Percentiles rank a stretch among this genome's conserved stretches.
Evolutionary conservation across 257 asterid species (phyloP).

Genomic region (Sherardia arvensis): DNA sequence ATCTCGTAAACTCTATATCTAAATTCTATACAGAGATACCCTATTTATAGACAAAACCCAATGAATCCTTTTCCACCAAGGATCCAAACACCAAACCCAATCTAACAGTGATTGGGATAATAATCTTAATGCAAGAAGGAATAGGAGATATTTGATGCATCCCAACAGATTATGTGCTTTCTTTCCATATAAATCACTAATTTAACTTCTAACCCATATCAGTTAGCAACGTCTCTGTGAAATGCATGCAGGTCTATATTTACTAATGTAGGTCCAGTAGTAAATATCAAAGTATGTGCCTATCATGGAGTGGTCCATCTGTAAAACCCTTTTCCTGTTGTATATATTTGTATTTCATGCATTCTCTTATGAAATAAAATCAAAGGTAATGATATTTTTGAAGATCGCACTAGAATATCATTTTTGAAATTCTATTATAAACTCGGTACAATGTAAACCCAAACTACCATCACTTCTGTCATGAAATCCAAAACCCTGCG

Average conservation of each 20-base stretch:
- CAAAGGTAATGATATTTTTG: no score
- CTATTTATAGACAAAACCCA: no score
- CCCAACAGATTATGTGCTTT: no score
- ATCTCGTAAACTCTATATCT: no score
- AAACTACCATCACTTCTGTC: constrained; percentile 52
- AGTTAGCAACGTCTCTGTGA: background rate
- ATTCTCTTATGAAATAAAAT: background rate
- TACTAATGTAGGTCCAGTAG: no score
- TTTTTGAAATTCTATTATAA: background rate
- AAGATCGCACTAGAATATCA: background rate
- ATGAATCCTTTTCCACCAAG: no score
- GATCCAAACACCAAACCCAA: no score
- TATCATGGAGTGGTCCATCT: background rate
- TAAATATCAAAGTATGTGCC: background rate
- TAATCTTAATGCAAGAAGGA: no score
- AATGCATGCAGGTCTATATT: background rate
- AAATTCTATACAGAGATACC: no score
- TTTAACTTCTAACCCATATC: no score
- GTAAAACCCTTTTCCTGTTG: background rate
- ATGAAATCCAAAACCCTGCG: constrained; percentile 65
- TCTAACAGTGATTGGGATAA: no score
- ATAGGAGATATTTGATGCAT: no score
- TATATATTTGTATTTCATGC: background rate
- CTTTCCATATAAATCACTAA: background rate
- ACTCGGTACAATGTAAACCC: background rate